Conservation (phyloP, 169 alveolate species). For the Cryptosporidium baileyi region DNA sequence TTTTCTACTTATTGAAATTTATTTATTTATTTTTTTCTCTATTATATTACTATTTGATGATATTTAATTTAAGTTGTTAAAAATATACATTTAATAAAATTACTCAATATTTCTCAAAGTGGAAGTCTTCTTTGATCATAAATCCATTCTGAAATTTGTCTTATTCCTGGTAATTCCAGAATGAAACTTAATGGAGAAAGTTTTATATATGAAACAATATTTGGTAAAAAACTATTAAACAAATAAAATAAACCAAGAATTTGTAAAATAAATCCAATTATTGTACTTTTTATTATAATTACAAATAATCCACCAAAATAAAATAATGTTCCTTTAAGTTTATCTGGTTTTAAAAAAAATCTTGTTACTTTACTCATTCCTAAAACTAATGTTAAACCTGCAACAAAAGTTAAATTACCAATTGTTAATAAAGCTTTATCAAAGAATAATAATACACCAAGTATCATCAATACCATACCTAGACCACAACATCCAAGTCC, state of each 20-base stretch:
- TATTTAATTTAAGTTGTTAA: not conserved
- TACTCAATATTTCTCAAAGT: not conserved
- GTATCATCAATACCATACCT: conserved; percentile 48
- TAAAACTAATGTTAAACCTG: conserved; percentile 34
- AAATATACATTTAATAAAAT: not conserved
- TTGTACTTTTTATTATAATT: conserved; percentile 60
- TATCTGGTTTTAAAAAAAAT: conserved; percentile 54
- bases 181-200: conserved; percentile 68
- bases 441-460: conserved; percentile 47
- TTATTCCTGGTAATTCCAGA: conserved; percentile 63
- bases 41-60: not conserved
- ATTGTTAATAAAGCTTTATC: conserved; percentile 48
- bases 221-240: conserved; percentile 53
- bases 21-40: not conserved
- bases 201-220: conserved; percentile 66
- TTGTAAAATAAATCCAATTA: conserved; percentile 57
- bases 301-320: conserved; percentile 59
- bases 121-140: conserved; percentile 70
- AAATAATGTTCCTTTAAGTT: conserved; percentile 60
- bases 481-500: conserved; percentile 68
- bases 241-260: conserved; percentile 58
- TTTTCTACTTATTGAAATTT: not conserved
- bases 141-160: conserved; percentile 65
- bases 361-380: conserved; percentile 61
- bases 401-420: conserved; percentile 62